Evolutionary conservation across 306 rosid genomes (phyloP).

Genomic region (Luffa acutangula): DNA sequence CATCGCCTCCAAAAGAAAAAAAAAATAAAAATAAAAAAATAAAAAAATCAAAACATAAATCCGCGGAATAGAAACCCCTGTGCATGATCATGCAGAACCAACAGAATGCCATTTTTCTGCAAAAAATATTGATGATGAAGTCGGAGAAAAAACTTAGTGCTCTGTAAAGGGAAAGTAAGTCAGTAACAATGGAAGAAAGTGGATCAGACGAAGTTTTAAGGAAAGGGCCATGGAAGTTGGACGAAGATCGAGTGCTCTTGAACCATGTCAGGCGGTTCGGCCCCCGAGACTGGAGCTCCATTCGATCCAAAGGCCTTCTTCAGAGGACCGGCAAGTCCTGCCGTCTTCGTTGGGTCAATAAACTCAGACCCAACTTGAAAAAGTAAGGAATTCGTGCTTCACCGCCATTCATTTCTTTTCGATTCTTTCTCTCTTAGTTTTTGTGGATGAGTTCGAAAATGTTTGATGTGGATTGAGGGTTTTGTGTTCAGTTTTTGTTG

Average conservation of each 20-base stretch:
- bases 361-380: conserved; percentile 83
- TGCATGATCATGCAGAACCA: not conserved
- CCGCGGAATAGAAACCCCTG: not conserved
- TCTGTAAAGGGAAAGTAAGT: not conserved
- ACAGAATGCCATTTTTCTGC: not conserved
- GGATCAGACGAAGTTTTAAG: not conserved
- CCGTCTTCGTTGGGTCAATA: conserved; percentile 97
- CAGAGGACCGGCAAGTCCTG: conserved; percentile 85
- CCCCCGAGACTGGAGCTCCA: conserved; percentile 96
- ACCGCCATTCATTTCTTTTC: not conserved
- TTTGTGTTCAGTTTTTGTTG: not conserved
- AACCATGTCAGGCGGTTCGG: conserved; percentile 66
- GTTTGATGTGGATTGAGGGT: not conserved
- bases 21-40: not conserved
- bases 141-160: not conserved
- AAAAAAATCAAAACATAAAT: not conserved
- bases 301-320: conserved; percentile 96
- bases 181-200: not conserved
- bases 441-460: not conserved
- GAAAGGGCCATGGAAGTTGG: not conserved
- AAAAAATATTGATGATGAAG: not conserved
- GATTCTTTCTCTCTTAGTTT: not conserved
- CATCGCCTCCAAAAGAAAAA: not conserved
- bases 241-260: conserved; percentile 38
- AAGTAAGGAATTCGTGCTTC: conserved; percentile 24